A percentile compares a stretch with the other conserved stretches of the same genome.
Evolutionary conservation across 1,284 basidiomycete genomes (phyloP).

Genomic region (Leccinum pallidistipes): DNA sequence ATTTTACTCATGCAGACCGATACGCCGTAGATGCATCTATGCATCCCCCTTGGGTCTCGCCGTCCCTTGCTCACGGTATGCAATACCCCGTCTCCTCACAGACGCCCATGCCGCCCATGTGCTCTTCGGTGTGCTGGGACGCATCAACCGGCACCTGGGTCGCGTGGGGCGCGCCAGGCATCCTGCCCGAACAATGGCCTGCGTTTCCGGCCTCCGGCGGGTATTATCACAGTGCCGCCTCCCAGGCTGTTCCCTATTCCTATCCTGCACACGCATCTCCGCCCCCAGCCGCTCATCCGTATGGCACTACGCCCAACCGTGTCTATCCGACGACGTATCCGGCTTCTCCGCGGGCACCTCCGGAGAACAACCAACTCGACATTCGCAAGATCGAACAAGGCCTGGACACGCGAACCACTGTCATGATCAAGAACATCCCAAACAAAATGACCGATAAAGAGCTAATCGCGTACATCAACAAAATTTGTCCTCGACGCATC

Average conservation of each 20-base stretch:
- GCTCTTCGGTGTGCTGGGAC: conserved; percentile 34
- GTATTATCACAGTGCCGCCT: conserved; percentile 30
- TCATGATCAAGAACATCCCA: conserved; percentile 88
- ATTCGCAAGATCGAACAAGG: conserved; percentile 71
- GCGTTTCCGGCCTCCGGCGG: conserved; percentile 27
- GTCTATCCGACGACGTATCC: conserved; percentile 28
- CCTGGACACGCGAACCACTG: conserved; percentile 76
- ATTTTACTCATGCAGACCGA: conserved; percentile 27
- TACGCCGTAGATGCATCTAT: conserved; percentile 25
- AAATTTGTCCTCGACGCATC: conserved; percentile 65
- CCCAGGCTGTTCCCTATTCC: conserved; percentile 28
- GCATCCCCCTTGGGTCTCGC: conserved; percentile 31
- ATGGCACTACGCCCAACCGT: conserved; percentile 19
- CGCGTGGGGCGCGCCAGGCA: conserved; percentile 30
- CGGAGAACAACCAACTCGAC: conserved; percentile 69
- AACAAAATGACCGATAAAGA: conserved; percentile 86
- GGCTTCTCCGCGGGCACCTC: conserved; percentile 32
- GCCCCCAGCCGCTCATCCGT: conserved; percentile 24
- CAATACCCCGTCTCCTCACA: conserved; percentile 34
- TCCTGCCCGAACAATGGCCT: conserved; percentile 32
- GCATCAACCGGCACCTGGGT: conserved; percentile 31
- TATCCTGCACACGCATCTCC: conserved; percentile 31
- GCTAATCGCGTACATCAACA: conserved; percentile 64
- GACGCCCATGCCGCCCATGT: conserved; percentile 30
- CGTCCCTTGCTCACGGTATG: conserved; percentile 29